Base-by-base conservation (phyloP, 345 rosid species). In the Firmiana major region DNA sequence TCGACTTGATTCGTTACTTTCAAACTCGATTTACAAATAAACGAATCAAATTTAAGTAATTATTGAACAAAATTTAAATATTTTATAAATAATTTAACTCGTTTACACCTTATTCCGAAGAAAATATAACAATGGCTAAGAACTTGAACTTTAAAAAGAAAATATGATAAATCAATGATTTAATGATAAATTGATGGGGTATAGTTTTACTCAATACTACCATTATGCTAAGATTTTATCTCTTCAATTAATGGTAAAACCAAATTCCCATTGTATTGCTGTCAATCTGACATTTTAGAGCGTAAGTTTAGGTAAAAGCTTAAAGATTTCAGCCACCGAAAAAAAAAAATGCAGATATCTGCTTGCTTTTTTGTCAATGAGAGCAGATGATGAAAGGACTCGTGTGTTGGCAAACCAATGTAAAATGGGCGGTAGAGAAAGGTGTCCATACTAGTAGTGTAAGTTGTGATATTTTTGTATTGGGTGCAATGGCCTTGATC, bases 401-500 rank as follows among this genome's bases (percentile, higher is more conserved):
- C 28, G 8, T 3, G 22, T 9, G 22, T 22, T 58, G 15, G 63
- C 63, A 24, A 58, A 58, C 16, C 34, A 22, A 58, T 16, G 63
- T 58, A 57, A 24, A 58, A 22, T 5, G 34, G 63, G 6, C 63
- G 34, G 63, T 11, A 58, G 63, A 22, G 13, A 22, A 58, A 58
- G 6, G 34, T 21, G 11, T 22, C 34, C 63, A 58, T 22, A 10
- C 24, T 19, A 9, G 4, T 9, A 8, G 5, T 7, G n/a, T n/a
- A n/a, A 2, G 12, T 9, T 0, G 60, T 55, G 22, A 58, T 58
- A 28, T 62, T 62, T 62, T 12, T 31, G 66, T 40, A 42, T 67
- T n/a, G 49, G 38, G n/a, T 66, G n/a, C n/a, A n/a, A n/a, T n/a
- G 28, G 17, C 73, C 57, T 69, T 21, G 73, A 46, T 69, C 19